A percentile compares a stretch with the other conserved stretches of the same genome.
Conservation (phyloP, 768 basidiomycete genomes). For the Hydnum rufescens region DNA sequence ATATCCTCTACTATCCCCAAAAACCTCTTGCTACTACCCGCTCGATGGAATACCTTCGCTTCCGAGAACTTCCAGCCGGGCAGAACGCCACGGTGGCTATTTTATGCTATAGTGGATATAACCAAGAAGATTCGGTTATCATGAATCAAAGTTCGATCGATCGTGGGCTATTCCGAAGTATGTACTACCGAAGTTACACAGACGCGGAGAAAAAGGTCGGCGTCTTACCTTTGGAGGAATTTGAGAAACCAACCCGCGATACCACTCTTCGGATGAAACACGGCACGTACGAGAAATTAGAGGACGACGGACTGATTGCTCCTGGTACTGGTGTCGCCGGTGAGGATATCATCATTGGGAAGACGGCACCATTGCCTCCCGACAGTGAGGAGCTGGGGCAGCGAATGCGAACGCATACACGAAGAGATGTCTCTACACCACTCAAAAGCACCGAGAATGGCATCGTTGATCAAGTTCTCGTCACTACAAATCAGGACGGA, state of each 20-base stretch:
- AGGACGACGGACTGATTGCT: conserved; percentile 88
- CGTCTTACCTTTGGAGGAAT: conserved; percentile 78
- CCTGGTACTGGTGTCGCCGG: conserved; percentile 88
- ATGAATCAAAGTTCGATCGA: conserved; percentile 99
- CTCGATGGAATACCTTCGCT: conserved; percentile 98
- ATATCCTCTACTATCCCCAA: conserved; percentile 97
- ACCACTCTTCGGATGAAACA: conserved; percentile 93
- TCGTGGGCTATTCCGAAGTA: conserved; percentile 92
- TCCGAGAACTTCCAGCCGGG: conserved; percentile 96
- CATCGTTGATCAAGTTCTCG: conserved; percentile 90
- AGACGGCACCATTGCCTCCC: conserved; percentile 90
- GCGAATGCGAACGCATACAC: conserved; percentile 78
- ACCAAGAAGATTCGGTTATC: conserved; percentile 99
- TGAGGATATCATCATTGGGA: conserved; percentile 98
- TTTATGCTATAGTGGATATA: conserved; percentile 96
- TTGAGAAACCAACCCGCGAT: conserved; percentile 88
- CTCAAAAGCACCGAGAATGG: conserved; percentile 96
- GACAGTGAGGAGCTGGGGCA: conserved; percentile 97
- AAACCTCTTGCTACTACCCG: conserved; percentile 97
- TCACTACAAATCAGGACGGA: conserved; percentile 90
- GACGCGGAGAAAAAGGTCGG: conserved; percentile 96
- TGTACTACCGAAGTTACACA: conserved; percentile 97
- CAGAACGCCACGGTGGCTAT: conserved; percentile 99
- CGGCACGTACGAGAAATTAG: conserved; percentile 95
- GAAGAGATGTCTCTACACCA: conserved; percentile 92